A percentile compares a stretch with the other conserved stretches of the same genome.
Evolutionary conservation across 2,329 filamentous ascomycete genomes (phyloP).

Genomic region (Cryoendolithus antarcticus): DNA sequence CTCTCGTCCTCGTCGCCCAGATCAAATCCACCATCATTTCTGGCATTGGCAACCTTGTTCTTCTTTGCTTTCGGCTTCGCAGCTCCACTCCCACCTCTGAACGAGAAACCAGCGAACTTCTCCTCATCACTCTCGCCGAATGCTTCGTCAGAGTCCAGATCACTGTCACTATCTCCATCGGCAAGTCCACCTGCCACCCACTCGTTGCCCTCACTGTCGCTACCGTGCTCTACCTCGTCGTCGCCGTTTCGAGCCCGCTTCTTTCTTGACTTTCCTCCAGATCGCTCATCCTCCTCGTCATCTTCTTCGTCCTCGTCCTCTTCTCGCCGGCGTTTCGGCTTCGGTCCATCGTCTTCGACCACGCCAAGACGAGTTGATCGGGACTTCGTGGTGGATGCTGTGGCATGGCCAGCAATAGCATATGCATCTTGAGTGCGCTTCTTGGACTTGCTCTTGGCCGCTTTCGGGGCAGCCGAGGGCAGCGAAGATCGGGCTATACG

Average conservation of each 20-base stretch:
- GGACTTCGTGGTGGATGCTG: no score
- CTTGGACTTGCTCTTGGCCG: conserved; percentile 30
- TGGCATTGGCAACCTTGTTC: conserved; percentile 20
- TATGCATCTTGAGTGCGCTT: conserved; percentile 51
- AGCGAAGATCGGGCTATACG: conserved; percentile 29
- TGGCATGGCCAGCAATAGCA: conserved; percentile 48
- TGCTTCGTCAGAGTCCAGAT: conserved; percentile 65
- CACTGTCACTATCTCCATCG: conserved; percentile 53
- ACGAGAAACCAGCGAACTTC: conserved; percentile 64
- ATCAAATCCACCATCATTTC: conserved; percentile 29
- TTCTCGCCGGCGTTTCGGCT: conserved; percentile 32
- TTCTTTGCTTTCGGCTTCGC: conserved; percentile 40
- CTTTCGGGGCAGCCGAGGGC: conserved; percentile 19
- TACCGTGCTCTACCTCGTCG: conserved; percentile 55
- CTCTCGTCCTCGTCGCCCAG: conserved; percentile 34
- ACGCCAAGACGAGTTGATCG: not conserved
- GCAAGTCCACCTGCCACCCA: conserved; percentile 63
- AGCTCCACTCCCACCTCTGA: conserved; percentile 45
- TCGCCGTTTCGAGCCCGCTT: conserved; percentile 14
- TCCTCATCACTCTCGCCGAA: conserved; percentile 85
- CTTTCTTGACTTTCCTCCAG: conserved; percentile 15
- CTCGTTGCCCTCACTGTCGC: conserved; percentile 74
- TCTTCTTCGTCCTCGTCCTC: conserved; percentile 44
- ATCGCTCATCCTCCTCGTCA: conserved; percentile 29
- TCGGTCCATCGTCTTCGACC: conserved; percentile 30